A percentile compares a stretch with the other conserved stretches of the same genome.
Evolutionary conservation across 768 basidiomycete genomes (phyloP).

Genomic region (Hortiboletus campestris): DNA sequence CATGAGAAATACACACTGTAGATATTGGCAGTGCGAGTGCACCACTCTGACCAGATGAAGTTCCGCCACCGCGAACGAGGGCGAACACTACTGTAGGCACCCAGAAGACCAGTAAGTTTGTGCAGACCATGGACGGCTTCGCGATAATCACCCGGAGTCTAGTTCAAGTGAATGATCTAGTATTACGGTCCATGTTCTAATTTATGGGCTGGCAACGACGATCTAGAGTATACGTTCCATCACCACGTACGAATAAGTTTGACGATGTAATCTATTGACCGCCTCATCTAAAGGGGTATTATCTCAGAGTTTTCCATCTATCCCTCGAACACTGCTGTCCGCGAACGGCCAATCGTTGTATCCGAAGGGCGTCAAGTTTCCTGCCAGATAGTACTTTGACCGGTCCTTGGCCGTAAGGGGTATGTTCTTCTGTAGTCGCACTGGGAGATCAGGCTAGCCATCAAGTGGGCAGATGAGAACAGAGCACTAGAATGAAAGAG

Average conservation of each 20-base stretch:
- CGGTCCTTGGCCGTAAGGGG: conserved; percentile 19
- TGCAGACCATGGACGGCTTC: too few relatives aligned
- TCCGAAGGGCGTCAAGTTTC: conserved; percentile 22
- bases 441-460: conserved; percentile 28
- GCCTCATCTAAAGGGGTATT: not conserved
- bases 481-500: not conserved
- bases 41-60: too few relatives aligned
- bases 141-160: too few relatives aligned
- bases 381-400: conserved; percentile 23
- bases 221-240: too few relatives aligned
- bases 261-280: too few relatives aligned
- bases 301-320: not conserved
- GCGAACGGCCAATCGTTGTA: conserved; percentile 33
- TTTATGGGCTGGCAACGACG: too few relatives aligned
- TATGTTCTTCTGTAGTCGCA: conserved; percentile 17
- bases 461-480: too few relatives aligned
- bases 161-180: too few relatives aligned
- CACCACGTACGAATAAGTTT: too few relatives aligned
- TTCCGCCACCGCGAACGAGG: not conserved
- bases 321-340: not conserved
- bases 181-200: too few relatives aligned
- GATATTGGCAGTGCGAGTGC: conserved; percentile 68
- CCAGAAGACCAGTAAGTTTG: too few relatives aligned
- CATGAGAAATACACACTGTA: conserved; percentile 70
- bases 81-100: too few relatives aligned